These are phyloP conservation scores for Eimeria maxima DNA, from an alignment of 169 alveolate species.

Conservation along the genomic window DNA sequence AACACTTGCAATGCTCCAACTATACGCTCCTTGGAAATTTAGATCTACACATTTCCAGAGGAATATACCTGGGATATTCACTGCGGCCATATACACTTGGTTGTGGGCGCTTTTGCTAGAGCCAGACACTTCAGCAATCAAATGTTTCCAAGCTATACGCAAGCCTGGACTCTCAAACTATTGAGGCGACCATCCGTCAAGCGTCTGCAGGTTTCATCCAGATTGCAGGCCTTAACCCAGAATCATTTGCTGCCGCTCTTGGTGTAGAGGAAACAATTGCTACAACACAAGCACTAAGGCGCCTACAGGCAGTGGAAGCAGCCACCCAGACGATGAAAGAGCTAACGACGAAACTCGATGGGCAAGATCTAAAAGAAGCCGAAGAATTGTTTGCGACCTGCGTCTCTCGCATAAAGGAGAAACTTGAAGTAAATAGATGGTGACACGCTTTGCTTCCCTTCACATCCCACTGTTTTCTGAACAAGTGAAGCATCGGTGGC, in stretches of 20 bases:
- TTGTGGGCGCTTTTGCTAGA: not conserved
- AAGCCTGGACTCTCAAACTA: slow-evolving; percentile 8
- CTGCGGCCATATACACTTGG: not conserved
- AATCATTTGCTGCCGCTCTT: slow-evolving; percentile 57
- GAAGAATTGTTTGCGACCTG: slow-evolving; percentile 6
- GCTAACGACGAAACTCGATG: not conserved
- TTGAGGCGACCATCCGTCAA: slow-evolving; percentile 7
- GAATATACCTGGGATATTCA: too few species aligned
- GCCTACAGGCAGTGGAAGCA: slow-evolving; percentile 61
- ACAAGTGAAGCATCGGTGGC: not conserved
- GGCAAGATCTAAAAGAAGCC: not conserved
- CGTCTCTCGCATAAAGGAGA: slow-evolving; percentile 36
- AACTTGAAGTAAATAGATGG: slow-evolving; percentile 15
- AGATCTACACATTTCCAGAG: not conserved
- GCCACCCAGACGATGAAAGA: slow-evolving; percentile 35
- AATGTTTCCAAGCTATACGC: not conserved
- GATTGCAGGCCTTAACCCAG: slow-evolving; percentile 42
- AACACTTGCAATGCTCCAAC: not conserved
- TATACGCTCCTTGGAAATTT: not conserved
- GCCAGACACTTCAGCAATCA: not conserved
- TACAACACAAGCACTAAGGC: slow-evolving; percentile 45
- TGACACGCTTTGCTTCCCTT: not conserved
- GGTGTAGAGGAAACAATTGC: slow-evolving; percentile 55
- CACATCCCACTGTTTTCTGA: not conserved
- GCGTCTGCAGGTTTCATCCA: slow-evolving; percentile 10